These are phyloP conservation scores for Colletotrichum graminicola DNA, from an alignment of 2,329 filamentous ascomycete genomes.

Conservation along the genomic window DNA sequence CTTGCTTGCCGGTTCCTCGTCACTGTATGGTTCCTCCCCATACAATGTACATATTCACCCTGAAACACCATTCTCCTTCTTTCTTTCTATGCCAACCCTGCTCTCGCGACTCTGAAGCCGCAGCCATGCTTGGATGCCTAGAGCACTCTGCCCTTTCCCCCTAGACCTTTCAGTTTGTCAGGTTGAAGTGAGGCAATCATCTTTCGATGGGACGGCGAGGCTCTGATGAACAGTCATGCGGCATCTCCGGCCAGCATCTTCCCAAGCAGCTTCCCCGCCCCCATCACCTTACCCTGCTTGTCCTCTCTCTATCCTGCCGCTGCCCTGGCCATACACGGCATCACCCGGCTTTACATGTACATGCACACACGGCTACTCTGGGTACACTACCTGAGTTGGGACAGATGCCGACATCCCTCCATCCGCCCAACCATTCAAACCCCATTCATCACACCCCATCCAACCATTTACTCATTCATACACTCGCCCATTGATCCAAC, in stretches of 20 bases:
- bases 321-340: conserved; percentile 4
- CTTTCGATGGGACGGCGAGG: not conserved
- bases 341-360: conserved; percentile 19
- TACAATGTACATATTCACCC: not conserved
- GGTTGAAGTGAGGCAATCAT: not conserved
- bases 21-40: not conserved
- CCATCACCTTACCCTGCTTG: conserved; percentile 1
- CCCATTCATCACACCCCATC: conserved; percentile 22
- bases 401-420: conserved; percentile 16
- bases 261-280: conserved; percentile 1
- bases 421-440: conserved; percentile 23
- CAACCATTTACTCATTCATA: conserved; percentile 5
- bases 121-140: not conserved
- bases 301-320: conserved; percentile 7
- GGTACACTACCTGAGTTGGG: conserved; percentile 22
- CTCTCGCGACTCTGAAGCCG: not conserved
- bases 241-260: conserved; percentile 2
- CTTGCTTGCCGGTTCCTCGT: not conserved
- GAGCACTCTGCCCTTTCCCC: not conserved
- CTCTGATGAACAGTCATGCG: not conserved
- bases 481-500: conserved; percentile 18
- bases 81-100: not conserved
- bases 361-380: conserved; percentile 4
- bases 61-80: not conserved
- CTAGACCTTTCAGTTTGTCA: not conserved